Base-by-base conservation (phyloP, 2,329 filamentous ascomycete species). In the Pestalotiopsis sp. region DNA sequence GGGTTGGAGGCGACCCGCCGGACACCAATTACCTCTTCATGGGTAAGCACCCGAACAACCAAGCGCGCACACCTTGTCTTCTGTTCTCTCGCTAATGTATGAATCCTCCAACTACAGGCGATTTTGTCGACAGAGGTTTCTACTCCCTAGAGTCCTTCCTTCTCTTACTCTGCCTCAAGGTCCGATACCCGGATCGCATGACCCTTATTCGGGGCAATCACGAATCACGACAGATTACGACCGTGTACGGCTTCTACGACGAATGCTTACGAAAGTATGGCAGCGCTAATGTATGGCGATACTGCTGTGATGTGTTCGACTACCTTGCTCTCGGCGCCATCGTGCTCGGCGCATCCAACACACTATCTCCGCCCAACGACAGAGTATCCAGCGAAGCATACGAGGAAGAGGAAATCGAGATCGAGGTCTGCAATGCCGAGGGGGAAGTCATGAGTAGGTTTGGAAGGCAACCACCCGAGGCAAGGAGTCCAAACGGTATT, bases 241-340 rank as follows among this genome's bases (percentile, higher is more conserved):
- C 98, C 82, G 96, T 99, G 69, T 99, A 99, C 81, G 96, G 96
- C 71, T 99, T 99, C 85, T 99, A 99, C 85, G 96, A 98, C 81
- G 96, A 99, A 82, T 99, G 96, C 81, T 90, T 98, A 76, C 93
- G 95, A 80, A 99, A 99, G 85, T 99, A 99, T 80, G 96, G 96
- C 81, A 98, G 98, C 79, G 95, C 96, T 71, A 98, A 97, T 76
- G 96, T 99, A 72, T 99, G 96, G 96, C 98, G 98, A 86, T 98
- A 94, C 80, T 99, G 97, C 81, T 98, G 95, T 79, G 95, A 99
- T 82, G 91, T 99, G 67, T 99, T 99, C 84, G 96, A 99, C 82
- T 98, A 98, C 80, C 90, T 99, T 25, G 94, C 95, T 4, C 89
- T 98, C 4, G 94, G 93, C 66, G 95, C 95, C 61, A 90, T 97